Conservation (phyloP, 176 grass and related monocot species). For the Saccharum spontaneum region DNA sequence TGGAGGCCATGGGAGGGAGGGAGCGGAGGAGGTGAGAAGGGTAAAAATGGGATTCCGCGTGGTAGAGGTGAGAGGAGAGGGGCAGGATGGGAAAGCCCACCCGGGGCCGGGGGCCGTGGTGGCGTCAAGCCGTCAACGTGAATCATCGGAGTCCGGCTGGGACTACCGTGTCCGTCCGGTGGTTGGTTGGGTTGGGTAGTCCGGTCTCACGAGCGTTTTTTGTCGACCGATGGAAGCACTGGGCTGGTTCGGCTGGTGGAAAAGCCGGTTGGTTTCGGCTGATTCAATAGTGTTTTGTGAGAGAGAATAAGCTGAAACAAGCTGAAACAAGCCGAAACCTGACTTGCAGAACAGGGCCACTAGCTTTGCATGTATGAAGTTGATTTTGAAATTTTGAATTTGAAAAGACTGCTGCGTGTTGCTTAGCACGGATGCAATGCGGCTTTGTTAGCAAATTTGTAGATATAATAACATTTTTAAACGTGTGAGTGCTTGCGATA, state of each 20-base stretch:
- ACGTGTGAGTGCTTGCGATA: background rate
- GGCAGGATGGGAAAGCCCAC: conserved; percentile 21
- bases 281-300: too few relatives aligned
- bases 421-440: too few relatives aligned
- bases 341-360: too few relatives aligned
- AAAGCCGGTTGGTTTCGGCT: too few relatives aligned
- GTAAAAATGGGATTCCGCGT: conserved; percentile 56
- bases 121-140: conserved; percentile 39
- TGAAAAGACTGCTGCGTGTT: background rate
- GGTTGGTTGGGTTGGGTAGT: background rate
- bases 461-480: background rate
- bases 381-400: background rate
- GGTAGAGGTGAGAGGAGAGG: background rate
- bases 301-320: too few relatives aligned
- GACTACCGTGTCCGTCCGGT: background rate
- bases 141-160: background rate
- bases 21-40: conserved; percentile 38
- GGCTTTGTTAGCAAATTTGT: background rate
- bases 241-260: too few relatives aligned
- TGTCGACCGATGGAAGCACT: background rate
- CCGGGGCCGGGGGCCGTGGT: background rate
- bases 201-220: background rate
- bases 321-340: too few relatives aligned
- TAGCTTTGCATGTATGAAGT: background rate
- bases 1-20: conserved; percentile 39